Base-by-base conservation (phyloP, 352 stramenopile species). In the Hyaloperonospora brassicae region DNA sequence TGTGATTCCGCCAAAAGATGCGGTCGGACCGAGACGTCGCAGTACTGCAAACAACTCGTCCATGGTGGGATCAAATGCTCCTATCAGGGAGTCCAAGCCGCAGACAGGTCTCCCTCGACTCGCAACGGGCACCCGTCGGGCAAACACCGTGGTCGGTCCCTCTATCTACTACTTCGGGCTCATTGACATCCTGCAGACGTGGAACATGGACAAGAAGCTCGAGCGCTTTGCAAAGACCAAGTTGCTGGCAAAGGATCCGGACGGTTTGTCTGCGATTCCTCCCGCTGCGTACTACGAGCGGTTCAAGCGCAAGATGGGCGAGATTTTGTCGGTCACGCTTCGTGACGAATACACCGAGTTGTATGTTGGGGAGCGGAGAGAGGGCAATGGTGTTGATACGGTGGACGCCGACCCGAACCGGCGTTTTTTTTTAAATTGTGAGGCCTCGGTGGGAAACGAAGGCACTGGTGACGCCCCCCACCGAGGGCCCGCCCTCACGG, bases 131-230 rank as follows among this genome's bases (percentile, higher is more conserved):
- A 93, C 81, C 4, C 76, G 79, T 31, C 75, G 79, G 14, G 84
- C 84, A 23, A 94, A 89, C 53, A 94, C 81, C n/a, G 84, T 94
- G 13, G 84, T 94, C 5, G 84, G 84, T 5, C 84, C 84, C 7
- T 87, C 84, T 30, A 76, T 90, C 44, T 94, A 94, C 55, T 94
- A 94, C 62, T 94, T 94, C 50, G 84, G 84, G 47, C 50, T 94
- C 54, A 94, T 94, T 55, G 84, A 94, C 53, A 92, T 94, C 59
- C 55, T 94, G 48, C 84, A 94, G 65, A 85, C 80, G 51, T 94
- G 84, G 84, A 95, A 89, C 46, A 93, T 89, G 72, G 78, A 92
- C 52, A 96, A 96, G 68, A 89, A 91, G 51, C 62, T 94, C 8
- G 87, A 96, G 68, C 83, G 85, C 9, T 92, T 94, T 47, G 69